Evolutionary conservation across 805 yeast genomes (phyloP).

Genomic region (Candida schatavii): DNA sequence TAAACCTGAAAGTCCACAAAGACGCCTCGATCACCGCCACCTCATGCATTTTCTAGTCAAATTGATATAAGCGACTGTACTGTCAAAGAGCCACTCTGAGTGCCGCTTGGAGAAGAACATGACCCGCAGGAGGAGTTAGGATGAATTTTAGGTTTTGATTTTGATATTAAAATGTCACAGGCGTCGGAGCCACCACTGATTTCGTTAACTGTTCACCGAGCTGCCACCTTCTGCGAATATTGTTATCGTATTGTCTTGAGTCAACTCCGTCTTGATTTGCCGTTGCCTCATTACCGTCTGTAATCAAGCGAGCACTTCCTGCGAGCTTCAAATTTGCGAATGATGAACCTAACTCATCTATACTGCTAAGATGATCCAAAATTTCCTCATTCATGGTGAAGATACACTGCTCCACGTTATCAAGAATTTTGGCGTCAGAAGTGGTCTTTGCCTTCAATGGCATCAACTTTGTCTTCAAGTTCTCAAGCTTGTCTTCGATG

Average conservation of each 20-base stretch:
- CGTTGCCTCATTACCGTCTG: not conserved
- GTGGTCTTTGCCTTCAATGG: constrained; percentile 29
- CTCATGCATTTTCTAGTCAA: too few species aligned
- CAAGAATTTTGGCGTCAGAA: constrained; percentile 15
- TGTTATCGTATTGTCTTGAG: not conserved
- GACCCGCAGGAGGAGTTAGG: not conserved
- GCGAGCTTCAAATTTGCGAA: not conserved
- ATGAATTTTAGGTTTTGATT: too few species aligned
- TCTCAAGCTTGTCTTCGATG: constrained; percentile 21
- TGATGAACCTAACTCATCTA: constrained; percentile 12
- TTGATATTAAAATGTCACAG: too few species aligned
- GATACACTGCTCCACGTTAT: constrained; percentile 26
- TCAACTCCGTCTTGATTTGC: not conserved
- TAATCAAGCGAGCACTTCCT: too few species aligned
- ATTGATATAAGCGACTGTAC: not conserved
- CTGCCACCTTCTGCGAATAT: not conserved
- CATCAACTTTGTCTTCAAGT: constrained; percentile 24
- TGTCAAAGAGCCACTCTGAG: not conserved
- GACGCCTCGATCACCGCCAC: too few species aligned
- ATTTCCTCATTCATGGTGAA: constrained; percentile 24
- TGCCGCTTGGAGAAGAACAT: not conserved
- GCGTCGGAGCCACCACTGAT: too few species aligned
- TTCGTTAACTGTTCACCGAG: not conserved
- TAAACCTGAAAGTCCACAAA: too few species aligned
- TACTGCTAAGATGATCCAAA: constrained; percentile 10